Base-by-base conservation (phyloP, 2,329 filamentous ascomycete genomes). In the Dendrostoma leiphaemia region DNA sequence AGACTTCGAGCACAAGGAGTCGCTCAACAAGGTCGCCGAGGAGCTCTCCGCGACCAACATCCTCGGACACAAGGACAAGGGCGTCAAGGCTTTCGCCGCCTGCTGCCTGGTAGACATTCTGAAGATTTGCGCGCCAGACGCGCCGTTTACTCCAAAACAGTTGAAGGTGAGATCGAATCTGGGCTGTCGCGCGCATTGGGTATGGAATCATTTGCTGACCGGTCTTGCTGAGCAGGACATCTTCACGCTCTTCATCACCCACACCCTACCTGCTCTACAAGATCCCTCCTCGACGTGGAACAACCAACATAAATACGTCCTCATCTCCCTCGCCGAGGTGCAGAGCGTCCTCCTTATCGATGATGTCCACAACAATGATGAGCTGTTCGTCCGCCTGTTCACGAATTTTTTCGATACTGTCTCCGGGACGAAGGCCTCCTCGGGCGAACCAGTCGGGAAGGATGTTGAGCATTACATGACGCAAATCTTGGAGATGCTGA, bases 401-500 rank as follows among this genome's bases (percentile, higher is more conserved):
- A 89, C 86, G 24, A 85, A 83, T 47, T 91, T 93, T 63, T 99
- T 99, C 70, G 95, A 99, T 69, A 91, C 94, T 32, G 84, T 97
- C 41, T 92, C 91, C 1, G 86, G 87, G 4, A 85, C 88, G 10
- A 92, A 89, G 64, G 81, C 85, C 15, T 81, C 85, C 4, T 84
- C 84, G 0, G 90, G 89, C 32, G 91, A 96, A 62, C 86, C 91
- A 62, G 80, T 97, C 44, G 88, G 90, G 55, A 96, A 96, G 74
- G 94, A 96, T 70, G 90, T 97, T 53, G 91, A 97, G 69, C 91
- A 91, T 64, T 88, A 94, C 67, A 90, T 99, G 81, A 94, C 88
- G 21, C 85, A 90, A 49, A 82, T 97, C 59, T 80, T 99, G 21
- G 85, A 88, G 41, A 89, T 87, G 48, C 75, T 99, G 49, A 88